Conservation (phyloP, 768 basidiomycete species). For the Polyporus arcularius region DNA sequence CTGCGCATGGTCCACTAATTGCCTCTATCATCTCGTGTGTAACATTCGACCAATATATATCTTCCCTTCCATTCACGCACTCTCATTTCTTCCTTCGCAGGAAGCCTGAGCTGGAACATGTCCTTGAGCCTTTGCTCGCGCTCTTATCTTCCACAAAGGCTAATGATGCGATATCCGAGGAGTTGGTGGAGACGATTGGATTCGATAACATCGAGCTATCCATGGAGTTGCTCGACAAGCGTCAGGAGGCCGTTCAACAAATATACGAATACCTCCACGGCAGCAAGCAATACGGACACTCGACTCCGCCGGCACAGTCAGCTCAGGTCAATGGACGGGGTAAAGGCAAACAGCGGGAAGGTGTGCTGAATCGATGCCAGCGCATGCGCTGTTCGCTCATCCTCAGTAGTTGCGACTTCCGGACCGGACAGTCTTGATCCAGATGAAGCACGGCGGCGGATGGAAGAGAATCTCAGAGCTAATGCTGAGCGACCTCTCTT, state of each 20-base stretch:
- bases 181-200: constrained; percentile 79
- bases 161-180: constrained; percentile 75
- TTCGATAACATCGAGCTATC: constrained; percentile 83
- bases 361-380: background rate
- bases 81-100: constrained; percentile 16
- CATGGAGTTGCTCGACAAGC: constrained; percentile 64
- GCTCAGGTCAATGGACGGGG: background rate
- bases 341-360: constrained; percentile 16
- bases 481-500: constrained; percentile 72
- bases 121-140: constrained; percentile 29
- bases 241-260: constrained; percentile 30
- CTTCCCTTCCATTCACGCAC: background rate
- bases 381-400: background rate
- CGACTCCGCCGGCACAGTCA: background rate
- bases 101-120: constrained; percentile 28
- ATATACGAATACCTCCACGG: constrained; percentile 2
- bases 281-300: background rate
- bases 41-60: constrained; percentile 1
- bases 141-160: constrained; percentile 51
- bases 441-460: constrained; percentile 56
- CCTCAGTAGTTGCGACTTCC: background rate
- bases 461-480: constrained; percentile 59
- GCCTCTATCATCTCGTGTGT: constrained; percentile 25
- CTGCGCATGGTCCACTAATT: background rate
- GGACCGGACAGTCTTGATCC: constrained; percentile 36